Evolutionary conservation across 1,139 yeast genomes (phyloP).

Genomic region (Pichia sp.): DNA sequence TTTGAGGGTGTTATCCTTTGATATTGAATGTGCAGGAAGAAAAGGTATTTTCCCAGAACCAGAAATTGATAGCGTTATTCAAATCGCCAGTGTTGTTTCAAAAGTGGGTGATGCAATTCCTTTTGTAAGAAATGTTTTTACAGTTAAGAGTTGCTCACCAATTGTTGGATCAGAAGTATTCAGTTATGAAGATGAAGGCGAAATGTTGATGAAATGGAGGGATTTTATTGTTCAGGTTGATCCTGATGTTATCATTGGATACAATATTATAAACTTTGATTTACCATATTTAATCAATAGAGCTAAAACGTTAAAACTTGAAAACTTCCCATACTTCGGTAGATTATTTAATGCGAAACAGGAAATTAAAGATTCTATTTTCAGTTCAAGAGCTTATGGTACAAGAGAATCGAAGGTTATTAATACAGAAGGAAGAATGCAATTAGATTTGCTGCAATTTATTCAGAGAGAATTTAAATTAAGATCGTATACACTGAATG

Average conservation of each 20-base stretch:
- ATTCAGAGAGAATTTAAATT: constrained; percentile 92
- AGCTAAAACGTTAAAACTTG: constrained; percentile 64
- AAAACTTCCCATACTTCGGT: constrained; percentile 81
- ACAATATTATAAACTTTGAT: constrained; percentile 92
- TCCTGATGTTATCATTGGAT: constrained; percentile 96
- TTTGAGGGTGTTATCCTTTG: constrained; percentile 85
- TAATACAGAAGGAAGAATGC: constrained; percentile 94
- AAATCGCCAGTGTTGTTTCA: constrained; percentile 91
- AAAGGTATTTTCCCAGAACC: constrained; percentile 97
- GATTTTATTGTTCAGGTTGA: constrained; percentile 79
- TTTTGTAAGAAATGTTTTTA: constrained; percentile 89
- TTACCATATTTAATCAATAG: constrained; percentile 88
- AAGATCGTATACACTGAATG: constrained; percentile 89
- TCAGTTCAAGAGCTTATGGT: constrained; percentile 95
- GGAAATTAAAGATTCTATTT: constrained; percentile 72
- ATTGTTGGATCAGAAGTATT: constrained; percentile 91
- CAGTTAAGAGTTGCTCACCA: constrained; percentile 85
- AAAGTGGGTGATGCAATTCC: constrained; percentile 76
- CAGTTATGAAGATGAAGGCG: constrained; percentile 68
- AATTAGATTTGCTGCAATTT: constrained; percentile 86
- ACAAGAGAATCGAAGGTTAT: constrained; percentile 88
- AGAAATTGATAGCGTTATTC: constrained; percentile 88
- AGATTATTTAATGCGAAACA: constrained; percentile 63
- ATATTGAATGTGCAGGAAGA: constrained; percentile 98
- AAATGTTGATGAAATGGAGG: constrained; percentile 80